Evolutionary conservation across 306 rosid species (phyloP).

Genomic region (Ormosia semicastrata): DNA sequence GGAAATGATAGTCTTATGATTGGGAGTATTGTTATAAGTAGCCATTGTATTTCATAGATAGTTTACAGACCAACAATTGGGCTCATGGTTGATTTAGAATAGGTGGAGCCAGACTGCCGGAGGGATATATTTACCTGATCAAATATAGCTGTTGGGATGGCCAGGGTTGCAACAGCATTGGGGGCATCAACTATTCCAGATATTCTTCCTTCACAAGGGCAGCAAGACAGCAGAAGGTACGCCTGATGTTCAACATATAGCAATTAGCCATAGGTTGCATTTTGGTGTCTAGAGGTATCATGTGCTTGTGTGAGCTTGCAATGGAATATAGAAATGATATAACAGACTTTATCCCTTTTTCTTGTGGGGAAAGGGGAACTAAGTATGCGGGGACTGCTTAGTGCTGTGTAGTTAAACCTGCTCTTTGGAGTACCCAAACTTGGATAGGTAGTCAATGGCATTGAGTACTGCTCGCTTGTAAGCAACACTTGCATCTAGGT

Average conservation of each 20-base stretch:
- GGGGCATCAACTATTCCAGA: slow-evolving; percentile 86
- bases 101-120: not conserved
- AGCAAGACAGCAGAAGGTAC: slow-evolving; percentile 72
- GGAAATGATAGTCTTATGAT: not conserved
- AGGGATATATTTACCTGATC: slow-evolving; percentile 54
- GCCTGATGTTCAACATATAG: slow-evolving; percentile 41
- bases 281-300: not conserved
- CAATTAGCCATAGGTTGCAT: not conserved
- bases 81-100: not conserved
- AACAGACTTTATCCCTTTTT: not conserved
- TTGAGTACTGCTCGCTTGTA: slow-evolving; percentile 80
- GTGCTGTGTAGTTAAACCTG: slow-evolving; percentile 49
- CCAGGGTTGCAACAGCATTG: slow-evolving; percentile 79
- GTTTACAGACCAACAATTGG: not conserved
- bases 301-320: not conserved
- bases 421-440: slow-evolving; percentile 83
- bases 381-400: not conserved
- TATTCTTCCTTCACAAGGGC: slow-evolving; percentile 86
- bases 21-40: not conserved
- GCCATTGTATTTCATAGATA: not conserved
- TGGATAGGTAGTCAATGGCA: slow-evolving; percentile 73
- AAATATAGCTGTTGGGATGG: slow-evolving; percentile 79
- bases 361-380: no score
- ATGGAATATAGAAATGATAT: not conserved
- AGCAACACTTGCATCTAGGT: slow-evolving; percentile 76